These are phyloP conservation scores for Barnettozyma botsteinii DNA, from an alignment of 805 yeast genomes.

Conservation along the genomic window DNA sequence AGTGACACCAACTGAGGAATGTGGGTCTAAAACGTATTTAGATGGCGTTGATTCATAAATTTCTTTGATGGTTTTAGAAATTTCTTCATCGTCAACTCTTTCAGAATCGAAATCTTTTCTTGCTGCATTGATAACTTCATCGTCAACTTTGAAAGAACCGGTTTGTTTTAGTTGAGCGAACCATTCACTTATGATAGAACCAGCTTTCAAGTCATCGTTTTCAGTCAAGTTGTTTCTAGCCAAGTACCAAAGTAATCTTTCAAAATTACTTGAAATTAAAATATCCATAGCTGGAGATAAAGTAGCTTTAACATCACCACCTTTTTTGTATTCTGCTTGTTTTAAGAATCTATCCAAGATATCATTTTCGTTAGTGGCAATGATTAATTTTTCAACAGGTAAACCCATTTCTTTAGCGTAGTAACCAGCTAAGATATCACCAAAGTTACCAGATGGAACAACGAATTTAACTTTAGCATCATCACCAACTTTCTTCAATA, in stretches of 20 bases:
- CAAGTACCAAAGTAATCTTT: constrained; percentile 92
- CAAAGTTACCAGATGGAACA: constrained; percentile 97
- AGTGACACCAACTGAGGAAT: constrained; percentile 89
- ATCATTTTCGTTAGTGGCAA: constrained; percentile 95
- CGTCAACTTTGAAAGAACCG: constrained; percentile 72
- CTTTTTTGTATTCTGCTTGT: constrained; percentile 79
- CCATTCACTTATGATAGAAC: constrained; percentile 64
- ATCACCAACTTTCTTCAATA: constrained; percentile 37
- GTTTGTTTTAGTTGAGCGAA: constrained; percentile 69
- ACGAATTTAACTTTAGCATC: constrained; percentile 65
- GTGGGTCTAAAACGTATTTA: constrained; percentile 89
- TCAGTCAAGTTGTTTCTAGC: constrained; percentile 63
- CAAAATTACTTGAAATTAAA: constrained; percentile 90
- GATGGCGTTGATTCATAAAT: constrained; percentile 53
- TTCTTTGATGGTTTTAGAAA: constrained; percentile 69
- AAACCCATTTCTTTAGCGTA: constrained; percentile 94
- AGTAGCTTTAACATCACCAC: constrained; percentile 74
- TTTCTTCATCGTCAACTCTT: constrained; percentile 72
- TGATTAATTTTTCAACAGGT: constrained; percentile 78
- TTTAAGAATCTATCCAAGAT: constrained; percentile 89
- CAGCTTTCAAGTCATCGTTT: constrained; percentile 58
- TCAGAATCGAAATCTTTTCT: constrained; percentile 67
- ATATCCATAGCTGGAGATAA: constrained; percentile 99
- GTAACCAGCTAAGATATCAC: constrained; percentile 95
- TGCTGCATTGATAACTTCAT: constrained; percentile 60